Conservation (phyloP, 1,139 yeast genomes). For the Saccharomycopsis crataegensis region DNA sequence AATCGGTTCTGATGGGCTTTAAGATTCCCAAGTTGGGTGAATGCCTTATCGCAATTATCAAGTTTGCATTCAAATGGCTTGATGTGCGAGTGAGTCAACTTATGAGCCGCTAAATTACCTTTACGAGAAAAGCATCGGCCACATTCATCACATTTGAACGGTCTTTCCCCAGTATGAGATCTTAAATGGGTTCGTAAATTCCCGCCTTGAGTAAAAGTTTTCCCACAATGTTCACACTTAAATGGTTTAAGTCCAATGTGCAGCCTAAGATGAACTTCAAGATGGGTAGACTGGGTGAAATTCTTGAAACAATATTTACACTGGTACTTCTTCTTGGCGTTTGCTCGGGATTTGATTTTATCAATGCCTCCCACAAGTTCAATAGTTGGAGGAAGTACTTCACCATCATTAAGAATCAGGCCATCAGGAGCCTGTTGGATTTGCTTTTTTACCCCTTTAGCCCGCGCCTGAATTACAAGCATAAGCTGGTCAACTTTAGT, state of each 20-base stretch:
- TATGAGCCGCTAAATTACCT: constrained; percentile 85
- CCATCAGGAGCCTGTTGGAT: constrained; percentile 63
- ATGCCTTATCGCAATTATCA: constrained; percentile 76
- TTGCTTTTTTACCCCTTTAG: constrained; percentile 59
- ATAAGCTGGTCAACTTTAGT: constrained; percentile 85
- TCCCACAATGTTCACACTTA: constrained; percentile 71
- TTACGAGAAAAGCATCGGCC: constrained; percentile 73
- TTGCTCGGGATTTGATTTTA: constrained; percentile 29
- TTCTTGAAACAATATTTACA: constrained; percentile 64
- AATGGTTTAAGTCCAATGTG: constrained; percentile 77
- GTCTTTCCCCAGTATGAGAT: constrained; percentile 88
- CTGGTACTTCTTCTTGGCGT: constrained; percentile 45
- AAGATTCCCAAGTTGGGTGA: constrained; percentile 87
- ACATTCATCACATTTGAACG: constrained; percentile 71
- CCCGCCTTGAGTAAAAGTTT: constrained; percentile 87
- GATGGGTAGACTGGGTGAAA: constrained; percentile 69
- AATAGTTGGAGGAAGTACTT: constrained; percentile 54
- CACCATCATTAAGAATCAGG: constrained; percentile 27
- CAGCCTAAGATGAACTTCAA: constrained; percentile 71
- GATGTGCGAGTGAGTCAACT: constrained; percentile 68
- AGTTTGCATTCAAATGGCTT: constrained; percentile 77
- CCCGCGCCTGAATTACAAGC: constrained; percentile 84
- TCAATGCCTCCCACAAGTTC: constrained; percentile 81
- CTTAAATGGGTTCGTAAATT: constrained; percentile 82
- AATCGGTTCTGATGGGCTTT: constrained; percentile 91